Evolutionary conservation across 805 yeast genomes (phyloP), one percentile per base, ranked within the genome.

Genomic region (Ogataea sp.): DNA sequence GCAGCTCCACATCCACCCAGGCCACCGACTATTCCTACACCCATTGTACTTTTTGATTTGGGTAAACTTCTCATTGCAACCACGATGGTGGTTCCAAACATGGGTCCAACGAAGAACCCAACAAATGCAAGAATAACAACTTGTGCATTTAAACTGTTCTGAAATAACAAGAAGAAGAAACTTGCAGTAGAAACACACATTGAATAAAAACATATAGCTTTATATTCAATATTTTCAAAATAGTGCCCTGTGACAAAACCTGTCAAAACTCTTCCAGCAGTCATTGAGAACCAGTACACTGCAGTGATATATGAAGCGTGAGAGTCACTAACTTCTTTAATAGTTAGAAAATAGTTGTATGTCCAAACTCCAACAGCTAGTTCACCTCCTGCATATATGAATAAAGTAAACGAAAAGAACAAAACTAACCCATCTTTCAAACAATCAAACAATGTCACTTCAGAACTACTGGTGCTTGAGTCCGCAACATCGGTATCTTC

Each of bases 1-100:
- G 95, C 90, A 15, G 83, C 83, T 1, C 95, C 95, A 14, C 80
- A 75, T 3, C 93, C 89, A 7, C 94, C 95, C 43, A 84, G 54
- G 0, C 93, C 88, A 41, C 88, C 78, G 17, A 82, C 75, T 39
- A 83, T 66, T 0, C 95, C 89, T 9, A 86, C 70, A 1, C 87
- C 89, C 15, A 75, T 59, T 10, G 83, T 73, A 38, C 82, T 83
- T 37, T 71, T 60, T 30, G 67, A 68, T 21, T 62, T 58, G 0
- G 95, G 95, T 32, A 86, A 55, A 2, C 76, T 62, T 39, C 76
- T 75, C 34, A 83, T 58, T 1, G 86, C 69, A 9, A 80, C 71
- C 11, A 82, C 73, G 38, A 83, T 75, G 0, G 83, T 74, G 6
- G 89, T 78, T 1, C 94, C 88, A 57, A 71, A 73, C 11, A 72